phyloP scores from a whole-genome alignment of 2,329 filamentous ascomycete species.

The Pseudogymnoascus sp. region DNA sequence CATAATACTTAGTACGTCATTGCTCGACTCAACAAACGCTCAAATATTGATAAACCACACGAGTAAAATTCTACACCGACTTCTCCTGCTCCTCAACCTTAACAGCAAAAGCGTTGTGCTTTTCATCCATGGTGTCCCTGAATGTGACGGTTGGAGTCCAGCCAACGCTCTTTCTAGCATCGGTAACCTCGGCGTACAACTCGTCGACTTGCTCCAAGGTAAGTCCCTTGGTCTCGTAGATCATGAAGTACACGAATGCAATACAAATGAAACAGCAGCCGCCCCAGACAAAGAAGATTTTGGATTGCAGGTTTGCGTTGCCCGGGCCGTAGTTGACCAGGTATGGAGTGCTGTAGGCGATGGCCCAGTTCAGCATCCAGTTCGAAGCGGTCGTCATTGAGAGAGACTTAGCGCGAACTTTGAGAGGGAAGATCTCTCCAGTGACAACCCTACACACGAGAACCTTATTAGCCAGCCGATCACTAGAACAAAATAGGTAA shows the following conservation, averaged over 20 bases:
- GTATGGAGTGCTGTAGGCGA: constrained; percentile 73
- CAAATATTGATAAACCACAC: neutral
- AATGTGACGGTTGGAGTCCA: constrained; percentile 37
- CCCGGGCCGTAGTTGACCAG: constrained; percentile 61
- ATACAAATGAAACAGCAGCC: constrained; percentile 63
- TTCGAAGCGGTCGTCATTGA: constrained; percentile 69
- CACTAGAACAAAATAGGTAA: too few species aligned
- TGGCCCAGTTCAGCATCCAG: constrained; percentile 72
- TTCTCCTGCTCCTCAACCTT: neutral
- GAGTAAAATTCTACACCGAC: neutral
- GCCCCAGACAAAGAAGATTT: constrained; percentile 77
- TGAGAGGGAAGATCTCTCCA: constrained; percentile 61
- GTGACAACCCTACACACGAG: constrained; percentile 54
- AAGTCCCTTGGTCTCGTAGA: constrained; percentile 70
- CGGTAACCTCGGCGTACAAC: constrained; percentile 62
- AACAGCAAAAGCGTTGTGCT: neutral
- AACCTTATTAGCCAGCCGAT: constrained; percentile 13
- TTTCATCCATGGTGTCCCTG: constrained; percentile 11
- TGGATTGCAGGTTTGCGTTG: constrained; percentile 60
- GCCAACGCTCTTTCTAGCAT: constrained; percentile 60
- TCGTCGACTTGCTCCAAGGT: constrained; percentile 72
- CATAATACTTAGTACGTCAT: neutral
- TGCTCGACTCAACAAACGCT: neutral
- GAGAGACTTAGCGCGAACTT: constrained; percentile 65
- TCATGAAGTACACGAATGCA: constrained; percentile 65